Base-by-base conservation (phyloP, 371 early-diverging fungal genomes). In the Mucor lusitanicus region DNA sequence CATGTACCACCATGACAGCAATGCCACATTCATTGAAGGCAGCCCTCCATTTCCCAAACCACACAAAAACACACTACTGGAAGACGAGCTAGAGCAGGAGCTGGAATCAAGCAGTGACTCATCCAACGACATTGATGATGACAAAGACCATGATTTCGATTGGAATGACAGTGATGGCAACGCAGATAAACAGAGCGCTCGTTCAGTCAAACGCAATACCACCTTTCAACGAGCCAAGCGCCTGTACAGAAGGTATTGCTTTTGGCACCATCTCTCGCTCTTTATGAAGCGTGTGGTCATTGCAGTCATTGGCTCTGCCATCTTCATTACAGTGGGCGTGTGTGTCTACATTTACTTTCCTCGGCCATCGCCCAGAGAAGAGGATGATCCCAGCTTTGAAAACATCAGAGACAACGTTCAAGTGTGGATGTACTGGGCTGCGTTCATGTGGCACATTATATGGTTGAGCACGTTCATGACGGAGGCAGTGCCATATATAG, bases 211-310 rank as follows among this genome's bases (percentile, higher is more conserved):
- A 23, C 46, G n/a, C 21, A 25, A 30, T 23, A 27, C 32, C 2
- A 40, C 23, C 0, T 40, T 40, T 25, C 39, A 40, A 17, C 28
- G 55, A 19, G 17, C 40, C 11, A 23, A 19, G 21, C 12, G 7
- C 3, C 21, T 46, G 1, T 65, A 48, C 15, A 15, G 55, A n/a
- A 65, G 42, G 17, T 59, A 59, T 6, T 72, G 72, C 25, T 69
- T 54, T 37, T 66, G 63, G 63, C n/a, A 67, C 23, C 55, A 62
- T 13, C 28, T 67, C 19, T 67, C 71, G 6, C 60, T 40, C 17
- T 69, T 69, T n/a, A 65, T 65, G 61, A 69, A 64, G 30, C 65
- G 61, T 6, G 59, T 69, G n/a, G 28, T 60, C 7, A 69, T 69
- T 40, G 69, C 69, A 7, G 23, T 42, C 6, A 30, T 56, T 19